phyloP scores from a whole-genome alignment of 2,329 filamentous ascomycete genomes.

The Exophiala bonariae region DNA sequence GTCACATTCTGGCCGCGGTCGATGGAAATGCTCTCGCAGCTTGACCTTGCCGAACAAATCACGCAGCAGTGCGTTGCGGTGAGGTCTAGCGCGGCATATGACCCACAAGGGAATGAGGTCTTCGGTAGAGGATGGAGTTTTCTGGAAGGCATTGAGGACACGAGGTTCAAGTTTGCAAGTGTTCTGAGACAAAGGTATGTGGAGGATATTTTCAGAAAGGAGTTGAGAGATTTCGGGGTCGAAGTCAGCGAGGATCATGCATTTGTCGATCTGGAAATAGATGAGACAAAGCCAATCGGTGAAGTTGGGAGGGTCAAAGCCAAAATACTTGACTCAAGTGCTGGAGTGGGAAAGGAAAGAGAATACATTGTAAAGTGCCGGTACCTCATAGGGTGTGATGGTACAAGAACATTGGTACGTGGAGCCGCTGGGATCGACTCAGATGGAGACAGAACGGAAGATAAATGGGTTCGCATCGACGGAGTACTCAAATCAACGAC shows the following conservation, averaged over 20 bases:
- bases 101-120: conserved; percentile 46
- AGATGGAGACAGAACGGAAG: conserved; percentile 50
- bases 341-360: conserved; percentile 21
- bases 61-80: conserved; percentile 56
- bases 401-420: conserved; percentile 52
- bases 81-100: conserved; percentile 51
- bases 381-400: conserved; percentile 55
- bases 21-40: conserved; percentile 54
- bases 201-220: conserved; percentile 53
- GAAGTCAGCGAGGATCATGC: conserved; percentile 38
- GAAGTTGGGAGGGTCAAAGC: conserved; percentile 26
- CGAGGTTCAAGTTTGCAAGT: conserved; percentile 53
- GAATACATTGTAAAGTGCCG: conserved; percentile 39
- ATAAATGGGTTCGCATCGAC: conserved; percentile 57
- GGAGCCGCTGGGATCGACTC: conserved; percentile 49
- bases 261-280: conserved; percentile 40
- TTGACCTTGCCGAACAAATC: conserved; percentile 51
- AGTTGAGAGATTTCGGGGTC: conserved; percentile 38
- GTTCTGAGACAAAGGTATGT: conserved; percentile 58
- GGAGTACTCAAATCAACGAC: conserved; percentile 48
- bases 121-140: conserved; percentile 52
- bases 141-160: conserved; percentile 55
- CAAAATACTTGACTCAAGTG: conserved; percentile 32
- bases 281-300: conserved; percentile 32
- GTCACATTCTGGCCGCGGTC: conserved; percentile 56